These are phyloP conservation scores for Sarocladium strictum DNA, from an alignment of 2,329 filamentous ascomycete species.

Conservation along the genomic window DNA sequence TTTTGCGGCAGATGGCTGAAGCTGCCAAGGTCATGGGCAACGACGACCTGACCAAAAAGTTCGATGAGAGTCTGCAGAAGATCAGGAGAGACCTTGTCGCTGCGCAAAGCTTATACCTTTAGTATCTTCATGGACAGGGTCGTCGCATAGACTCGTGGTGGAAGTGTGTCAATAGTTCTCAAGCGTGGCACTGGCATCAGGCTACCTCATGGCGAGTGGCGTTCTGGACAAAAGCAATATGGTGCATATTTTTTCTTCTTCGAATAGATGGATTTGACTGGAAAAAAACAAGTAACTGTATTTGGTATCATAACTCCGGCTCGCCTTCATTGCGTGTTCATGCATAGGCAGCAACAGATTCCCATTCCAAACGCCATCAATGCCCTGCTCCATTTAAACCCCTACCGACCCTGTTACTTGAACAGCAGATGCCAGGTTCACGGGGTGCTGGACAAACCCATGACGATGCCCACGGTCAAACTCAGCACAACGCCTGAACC, in stretches of 20 bases:
- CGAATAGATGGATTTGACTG: not conserved
- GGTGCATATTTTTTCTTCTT: slow-evolving; percentile 11
- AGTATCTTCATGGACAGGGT: slow-evolving; percentile 18
- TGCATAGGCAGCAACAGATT: no score
- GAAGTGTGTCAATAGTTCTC: no score
- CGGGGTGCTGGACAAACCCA: slow-evolving; percentile 30
- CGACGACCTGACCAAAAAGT: slow-evolving; percentile 87
- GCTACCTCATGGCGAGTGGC: slow-evolving; percentile 8
- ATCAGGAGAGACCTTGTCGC: slow-evolving; percentile 92
- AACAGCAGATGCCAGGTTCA: no score
- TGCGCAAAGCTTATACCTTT: slow-evolving; percentile 88
- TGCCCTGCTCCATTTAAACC: no score
- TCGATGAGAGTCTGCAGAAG: slow-evolving; percentile 78
- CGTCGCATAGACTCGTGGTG: no score
- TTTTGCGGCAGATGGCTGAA: slow-evolving; percentile 90
- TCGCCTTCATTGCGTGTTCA: no score
- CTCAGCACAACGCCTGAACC: slow-evolving; percentile 79
- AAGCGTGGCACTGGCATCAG: slow-evolving; percentile 10
- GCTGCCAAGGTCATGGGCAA: slow-evolving; percentile 98
- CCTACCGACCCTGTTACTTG: no score
- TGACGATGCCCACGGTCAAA: slow-evolving; percentile 66
- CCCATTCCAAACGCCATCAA: no score
- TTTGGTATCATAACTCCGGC: not conserved
- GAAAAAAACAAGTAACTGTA: not conserved
- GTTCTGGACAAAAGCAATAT: slow-evolving; percentile 9